Evolutionary conservation across 768 basidiomycete genomes (phyloP).

Genomic region (Heimioporus sp.): DNA sequence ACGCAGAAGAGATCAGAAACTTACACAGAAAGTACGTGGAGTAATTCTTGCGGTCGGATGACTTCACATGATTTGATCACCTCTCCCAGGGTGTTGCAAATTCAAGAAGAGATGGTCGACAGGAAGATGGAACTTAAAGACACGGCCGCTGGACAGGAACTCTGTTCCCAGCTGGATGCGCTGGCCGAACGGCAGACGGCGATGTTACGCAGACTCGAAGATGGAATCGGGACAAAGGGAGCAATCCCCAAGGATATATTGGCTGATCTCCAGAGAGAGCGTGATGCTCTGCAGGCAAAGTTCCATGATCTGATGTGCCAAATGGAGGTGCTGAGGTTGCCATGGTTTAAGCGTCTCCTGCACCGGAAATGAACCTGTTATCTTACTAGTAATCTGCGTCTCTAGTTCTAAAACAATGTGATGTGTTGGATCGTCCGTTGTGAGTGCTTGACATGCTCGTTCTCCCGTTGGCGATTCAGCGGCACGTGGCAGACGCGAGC

Average conservation of each 20-base stretch:
- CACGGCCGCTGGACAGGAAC: conserved; percentile 7
- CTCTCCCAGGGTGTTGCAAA: too few relatives aligned
- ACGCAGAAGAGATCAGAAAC: too few relatives aligned
- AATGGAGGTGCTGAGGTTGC: conserved; percentile 10
- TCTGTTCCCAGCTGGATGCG: conserved; percentile 5
- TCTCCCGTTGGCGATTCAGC: too few relatives aligned
- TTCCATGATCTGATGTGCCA: conserved; percentile 6
- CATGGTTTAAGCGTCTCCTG: conserved; percentile 5
- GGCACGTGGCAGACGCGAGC: too few relatives aligned
- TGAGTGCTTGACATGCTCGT: too few relatives aligned
- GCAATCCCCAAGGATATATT: background rate
- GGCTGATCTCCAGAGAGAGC: conserved; percentile 8
- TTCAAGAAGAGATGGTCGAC: conserved; percentile 7
- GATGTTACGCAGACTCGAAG: conserved; percentile 5
- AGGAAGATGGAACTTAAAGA: conserved; percentile 6
- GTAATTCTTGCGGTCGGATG: too few relatives aligned
- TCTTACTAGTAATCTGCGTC: too few relatives aligned
- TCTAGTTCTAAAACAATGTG: too few relatives aligned
- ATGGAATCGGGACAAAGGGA: conserved; percentile 3
- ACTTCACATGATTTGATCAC: too few relatives aligned
- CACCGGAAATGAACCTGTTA: too few relatives aligned
- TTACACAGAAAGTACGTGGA: too few relatives aligned
- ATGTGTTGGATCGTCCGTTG: too few relatives aligned
- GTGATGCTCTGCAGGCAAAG: background rate
- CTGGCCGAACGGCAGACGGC: conserved; percentile 8